A percentile compares a stretch with the other conserved stretches of the same genome.
Conservation (phyloP, 2,329 filamentous ascomycete genomes). For the Fonsecaea pedrosoi region DNA sequence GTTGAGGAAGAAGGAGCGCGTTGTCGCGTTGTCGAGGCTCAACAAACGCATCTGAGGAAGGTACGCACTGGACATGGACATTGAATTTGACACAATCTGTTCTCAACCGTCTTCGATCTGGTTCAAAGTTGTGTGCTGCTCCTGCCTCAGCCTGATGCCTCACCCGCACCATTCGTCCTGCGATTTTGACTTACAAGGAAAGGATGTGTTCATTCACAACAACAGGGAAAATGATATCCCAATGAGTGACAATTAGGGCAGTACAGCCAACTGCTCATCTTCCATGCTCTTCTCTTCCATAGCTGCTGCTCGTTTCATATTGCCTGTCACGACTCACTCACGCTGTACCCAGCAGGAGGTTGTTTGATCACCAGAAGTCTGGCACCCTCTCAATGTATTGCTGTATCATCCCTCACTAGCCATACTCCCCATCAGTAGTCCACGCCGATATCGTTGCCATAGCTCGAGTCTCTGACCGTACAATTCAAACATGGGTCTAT, state of each 20-base stretch:
- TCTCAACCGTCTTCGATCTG: not conserved
- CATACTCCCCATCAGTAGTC: not conserved
- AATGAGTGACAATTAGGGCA: not conserved
- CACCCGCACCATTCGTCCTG: not conserved
- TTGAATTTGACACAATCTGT: not conserved
- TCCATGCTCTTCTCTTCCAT: not conserved
- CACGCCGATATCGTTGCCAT: not conserved
- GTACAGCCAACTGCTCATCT: not conserved
- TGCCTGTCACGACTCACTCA: not conserved
- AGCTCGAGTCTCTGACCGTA: not conserved
- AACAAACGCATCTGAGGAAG: slow-evolving; percentile 10
- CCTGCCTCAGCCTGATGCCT: not conserved
- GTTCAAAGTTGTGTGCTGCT: not conserved
- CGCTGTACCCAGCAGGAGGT: not conserved
- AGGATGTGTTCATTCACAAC: not conserved
- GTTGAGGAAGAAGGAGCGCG: not conserved
- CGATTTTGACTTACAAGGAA: not conserved
- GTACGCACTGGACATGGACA: not conserved
- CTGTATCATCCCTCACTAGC: not conserved
- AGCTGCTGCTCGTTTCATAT: not conserved
- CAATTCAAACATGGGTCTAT: not conserved
- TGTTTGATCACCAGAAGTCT: not conserved
- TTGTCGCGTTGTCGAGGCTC: slow-evolving; percentile 1
- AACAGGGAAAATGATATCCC: not conserved
- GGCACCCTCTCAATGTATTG: not conserved